phyloP scores from a whole-genome alignment of 2,329 filamentous ascomycete genomes.

The Orbilia oligospora region DNA sequence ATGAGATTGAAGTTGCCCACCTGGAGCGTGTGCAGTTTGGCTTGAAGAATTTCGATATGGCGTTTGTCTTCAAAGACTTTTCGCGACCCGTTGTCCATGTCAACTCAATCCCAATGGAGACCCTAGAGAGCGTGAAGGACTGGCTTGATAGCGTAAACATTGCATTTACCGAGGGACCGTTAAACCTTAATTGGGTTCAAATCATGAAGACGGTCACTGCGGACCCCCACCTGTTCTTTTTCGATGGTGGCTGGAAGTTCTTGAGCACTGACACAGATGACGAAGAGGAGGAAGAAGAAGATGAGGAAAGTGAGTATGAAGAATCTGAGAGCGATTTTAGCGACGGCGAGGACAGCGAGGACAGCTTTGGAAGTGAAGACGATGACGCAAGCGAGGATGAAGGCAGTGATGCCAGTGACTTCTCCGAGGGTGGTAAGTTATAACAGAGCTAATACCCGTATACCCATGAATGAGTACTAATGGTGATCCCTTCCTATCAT shows the following conservation, averaged over 20 bases:
- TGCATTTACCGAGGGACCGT: constrained; percentile 90
- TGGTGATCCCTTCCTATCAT: not conserved
- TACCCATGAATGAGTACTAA: constrained; percentile 11
- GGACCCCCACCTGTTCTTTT: constrained; percentile 95
- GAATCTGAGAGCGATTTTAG: constrained; percentile 86
- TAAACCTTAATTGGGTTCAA: constrained; percentile 98
- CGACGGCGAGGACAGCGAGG: constrained; percentile 80
- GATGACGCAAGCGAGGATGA: constrained; percentile 83
- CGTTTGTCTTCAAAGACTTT: constrained; percentile 98
- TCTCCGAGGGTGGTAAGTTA: constrained; percentile 75
- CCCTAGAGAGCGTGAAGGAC: constrained; percentile 94
- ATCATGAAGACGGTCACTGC: constrained; percentile 99
- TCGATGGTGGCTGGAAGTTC: constrained; percentile 95
- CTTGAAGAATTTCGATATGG: constrained; percentile 98
- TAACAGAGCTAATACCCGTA: not conserved
- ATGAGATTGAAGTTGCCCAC: constrained; percentile 96
- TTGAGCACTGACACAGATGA: constrained; percentile 88
- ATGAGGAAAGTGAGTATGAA: constrained; percentile 93
- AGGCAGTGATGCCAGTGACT: constrained; percentile 77
- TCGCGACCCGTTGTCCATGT: constrained; percentile 89
- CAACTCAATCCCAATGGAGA: constrained; percentile 98
- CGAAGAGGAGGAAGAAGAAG: constrained; percentile 81
- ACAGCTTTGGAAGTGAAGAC: constrained; percentile 93
- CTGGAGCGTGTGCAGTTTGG: constrained; percentile 96
- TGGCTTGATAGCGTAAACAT: constrained; percentile 98